phyloP scores from a whole-genome alignment of 2,329 filamentous ascomycete species.

The Sporothrix globosa region DNA sequence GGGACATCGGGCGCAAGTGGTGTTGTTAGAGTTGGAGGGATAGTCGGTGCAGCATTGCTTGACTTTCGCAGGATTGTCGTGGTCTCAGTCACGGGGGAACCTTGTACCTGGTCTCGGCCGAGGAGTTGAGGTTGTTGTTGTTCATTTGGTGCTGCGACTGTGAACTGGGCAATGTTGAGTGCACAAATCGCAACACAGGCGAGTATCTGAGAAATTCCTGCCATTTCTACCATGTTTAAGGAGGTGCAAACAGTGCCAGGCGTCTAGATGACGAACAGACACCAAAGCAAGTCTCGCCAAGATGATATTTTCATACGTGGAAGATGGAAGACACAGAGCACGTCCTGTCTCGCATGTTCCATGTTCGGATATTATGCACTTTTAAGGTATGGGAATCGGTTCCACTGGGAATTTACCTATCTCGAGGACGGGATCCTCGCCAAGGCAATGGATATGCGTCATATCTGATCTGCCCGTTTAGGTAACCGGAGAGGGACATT shows the following conservation, averaged over 20 bases:
- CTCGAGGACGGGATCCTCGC: not conserved
- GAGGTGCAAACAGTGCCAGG: too few relatives aligned
- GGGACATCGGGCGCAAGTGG: not conserved
- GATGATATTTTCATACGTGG: not conserved
- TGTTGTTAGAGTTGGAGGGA: not conserved
- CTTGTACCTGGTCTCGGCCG: not conserved
- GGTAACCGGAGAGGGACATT: not conserved
- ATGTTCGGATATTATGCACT: not conserved
- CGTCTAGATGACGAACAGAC: not conserved
- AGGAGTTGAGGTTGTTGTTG: not conserved
- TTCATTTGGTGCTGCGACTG: not conserved
- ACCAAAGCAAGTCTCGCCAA: not conserved
- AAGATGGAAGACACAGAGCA: not conserved
- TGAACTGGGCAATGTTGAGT: not conserved
- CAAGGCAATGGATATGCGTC: not conserved
- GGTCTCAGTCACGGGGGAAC: not conserved
- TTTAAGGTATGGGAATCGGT: not conserved
- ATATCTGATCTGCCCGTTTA: not conserved
- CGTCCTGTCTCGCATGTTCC: not conserved
- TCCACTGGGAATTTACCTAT: not conserved
- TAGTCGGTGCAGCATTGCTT: not conserved
- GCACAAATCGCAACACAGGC: not conserved
- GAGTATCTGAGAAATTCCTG: too few relatives aligned
- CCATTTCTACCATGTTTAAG: not conserved
- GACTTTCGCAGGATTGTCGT: slow-evolving; percentile 6